Conservation (phyloP, 2,329 filamentous ascomycete genomes). For the Aspergillus candidus region DNA sequence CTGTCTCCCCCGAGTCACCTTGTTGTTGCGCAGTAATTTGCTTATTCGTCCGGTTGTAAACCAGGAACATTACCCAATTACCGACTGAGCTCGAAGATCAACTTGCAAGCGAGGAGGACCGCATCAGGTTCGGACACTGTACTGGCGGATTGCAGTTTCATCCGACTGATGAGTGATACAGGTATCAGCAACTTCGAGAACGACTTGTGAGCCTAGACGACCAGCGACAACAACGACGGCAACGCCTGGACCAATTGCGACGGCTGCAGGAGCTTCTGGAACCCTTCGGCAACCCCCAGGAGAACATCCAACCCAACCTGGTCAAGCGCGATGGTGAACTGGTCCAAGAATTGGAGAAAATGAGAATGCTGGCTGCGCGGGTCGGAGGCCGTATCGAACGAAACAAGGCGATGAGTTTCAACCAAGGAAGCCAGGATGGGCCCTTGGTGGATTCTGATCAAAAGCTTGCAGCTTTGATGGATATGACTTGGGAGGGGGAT, state of each 20-base stretch:
- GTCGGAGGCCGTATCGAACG: slow-evolving; percentile 35
- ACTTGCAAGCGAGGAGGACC: slow-evolving; percentile 26
- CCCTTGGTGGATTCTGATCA: slow-evolving; percentile 23
- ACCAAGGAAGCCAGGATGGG: slow-evolving; percentile 14
- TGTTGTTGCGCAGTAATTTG: slow-evolving; percentile 2
- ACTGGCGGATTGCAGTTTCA: slow-evolving; percentile 14
- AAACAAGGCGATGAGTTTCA: slow-evolving; percentile 14
- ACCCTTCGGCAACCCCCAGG: slow-evolving; percentile 45
- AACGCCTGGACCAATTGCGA: slow-evolving; percentile 43
- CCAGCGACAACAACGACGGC: slow-evolving; percentile 41
- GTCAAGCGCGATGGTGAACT: slow-evolving; percentile 48
- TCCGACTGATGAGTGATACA: slow-evolving; percentile 23
- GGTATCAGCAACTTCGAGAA: slow-evolving; percentile 38
- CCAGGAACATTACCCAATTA: slow-evolving; percentile 35
- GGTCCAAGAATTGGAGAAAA: slow-evolving; percentile 45
- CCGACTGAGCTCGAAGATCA: slow-evolving; percentile 31
- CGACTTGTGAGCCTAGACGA: slow-evolving; percentile 43
- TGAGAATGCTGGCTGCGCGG: slow-evolving; percentile 42
- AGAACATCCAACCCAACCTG: slow-evolving; percentile 51
- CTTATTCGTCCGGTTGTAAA: slow-evolving; percentile 3
- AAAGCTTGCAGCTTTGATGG: slow-evolving; percentile 34
- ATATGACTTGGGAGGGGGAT: slow-evolving; percentile 27
- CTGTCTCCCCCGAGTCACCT: neutral
- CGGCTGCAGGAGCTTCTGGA: slow-evolving; percentile 43
- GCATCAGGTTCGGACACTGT: slow-evolving; percentile 25